Conservation (phyloP, 106 monocot genomes). For the Dendrobium chrysotoxum region DNA sequence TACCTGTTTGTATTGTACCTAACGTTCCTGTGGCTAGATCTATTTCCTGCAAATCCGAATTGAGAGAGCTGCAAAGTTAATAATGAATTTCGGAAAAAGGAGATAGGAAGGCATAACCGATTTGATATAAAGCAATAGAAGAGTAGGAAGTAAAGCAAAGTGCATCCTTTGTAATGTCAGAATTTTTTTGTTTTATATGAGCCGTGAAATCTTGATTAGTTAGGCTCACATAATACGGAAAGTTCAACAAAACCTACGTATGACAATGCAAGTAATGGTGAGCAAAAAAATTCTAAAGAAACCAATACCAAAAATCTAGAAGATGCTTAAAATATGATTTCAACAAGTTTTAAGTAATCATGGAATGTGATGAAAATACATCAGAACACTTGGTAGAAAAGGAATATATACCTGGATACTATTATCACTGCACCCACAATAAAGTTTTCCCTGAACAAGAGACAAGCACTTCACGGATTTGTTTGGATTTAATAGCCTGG, state of each 20-base stretch:
- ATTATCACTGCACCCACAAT: slow-evolving; percentile 43
- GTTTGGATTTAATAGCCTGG: slow-evolving; percentile 40
- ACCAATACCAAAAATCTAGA: no score
- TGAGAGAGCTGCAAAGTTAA: neutral
- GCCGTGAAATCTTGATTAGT: neutral
- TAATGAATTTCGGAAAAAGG: neutral
- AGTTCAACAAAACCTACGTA: no score
- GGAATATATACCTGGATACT: slow-evolving; percentile 37
- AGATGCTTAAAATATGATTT: no score
- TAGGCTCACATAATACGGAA: no score
- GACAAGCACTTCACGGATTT: slow-evolving; percentile 34
- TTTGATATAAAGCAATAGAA: neutral
- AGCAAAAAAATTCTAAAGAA: no score
- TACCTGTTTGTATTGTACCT: slow-evolving; percentile 32
- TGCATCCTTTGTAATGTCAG: neutral
- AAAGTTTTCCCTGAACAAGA: slow-evolving; percentile 50
- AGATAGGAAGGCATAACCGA: neutral
- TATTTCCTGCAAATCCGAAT: slow-evolving; percentile 37
- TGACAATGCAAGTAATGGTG: no score
- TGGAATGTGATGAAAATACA: neutral
- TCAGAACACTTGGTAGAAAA: neutral
- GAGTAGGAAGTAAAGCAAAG: neutral
- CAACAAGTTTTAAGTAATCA: neutral
- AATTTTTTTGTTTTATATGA: neutral
- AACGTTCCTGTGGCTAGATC: slow-evolving; percentile 48